A percentile compares a stretch with the other conserved stretches of the same genome.
These are phyloP conservation scores for Termitomyces sp. DNA, from an alignment of 768 basidiomycete species.

Conservation along the genomic window DNA sequence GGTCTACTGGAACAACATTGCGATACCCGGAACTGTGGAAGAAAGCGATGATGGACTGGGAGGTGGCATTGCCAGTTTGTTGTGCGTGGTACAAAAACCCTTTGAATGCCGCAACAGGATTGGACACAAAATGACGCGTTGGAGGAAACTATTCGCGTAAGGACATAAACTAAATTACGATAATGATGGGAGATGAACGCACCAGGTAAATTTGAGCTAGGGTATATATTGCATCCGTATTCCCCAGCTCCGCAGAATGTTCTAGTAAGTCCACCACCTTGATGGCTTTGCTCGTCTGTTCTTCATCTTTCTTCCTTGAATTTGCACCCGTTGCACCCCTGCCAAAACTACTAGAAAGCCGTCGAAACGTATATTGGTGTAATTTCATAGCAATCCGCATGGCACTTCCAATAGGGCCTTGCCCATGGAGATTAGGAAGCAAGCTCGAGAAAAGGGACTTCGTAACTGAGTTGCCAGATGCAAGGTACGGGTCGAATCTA, in stretches of 20 bases:
- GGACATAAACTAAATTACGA: background rate
- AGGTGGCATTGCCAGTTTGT: slow-evolving; percentile 75
- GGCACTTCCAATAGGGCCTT: slow-evolving; percentile 68
- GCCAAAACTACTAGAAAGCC: slow-evolving; percentile 33
- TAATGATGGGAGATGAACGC: slow-evolving; percentile 16
- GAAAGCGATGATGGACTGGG: slow-evolving; percentile 84
- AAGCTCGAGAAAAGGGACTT: slow-evolving; percentile 59
- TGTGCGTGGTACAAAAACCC: slow-evolving; percentile 59
- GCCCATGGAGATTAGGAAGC: slow-evolving; percentile 68
- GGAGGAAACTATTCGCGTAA: slow-evolving; percentile 58
- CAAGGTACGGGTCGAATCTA: slow-evolving; percentile 47
- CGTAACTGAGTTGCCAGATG: slow-evolving; percentile 33
- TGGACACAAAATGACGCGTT: slow-evolving; percentile 53
- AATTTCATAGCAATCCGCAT: slow-evolving; percentile 65
- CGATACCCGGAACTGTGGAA: slow-evolving; percentile 85
- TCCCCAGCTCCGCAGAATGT: slow-evolving; percentile 76
- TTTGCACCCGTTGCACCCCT: slow-evolving; percentile 33
- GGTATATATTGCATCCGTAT: slow-evolving; percentile 65
- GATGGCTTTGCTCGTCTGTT: slow-evolving; percentile 63
- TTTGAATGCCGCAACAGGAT: slow-evolving; percentile 60
- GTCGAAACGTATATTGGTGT: slow-evolving; percentile 49
- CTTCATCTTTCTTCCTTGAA: slow-evolving; percentile 57
- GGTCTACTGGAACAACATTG: slow-evolving; percentile 54
- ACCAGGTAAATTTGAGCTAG: slow-evolving; percentile 67
- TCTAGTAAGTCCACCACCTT: slow-evolving; percentile 79